These are phyloP conservation scores for Evernia prunastri DNA, from an alignment of 495 filamentous ascomycete genomes.

Conservation along the genomic window DNA sequence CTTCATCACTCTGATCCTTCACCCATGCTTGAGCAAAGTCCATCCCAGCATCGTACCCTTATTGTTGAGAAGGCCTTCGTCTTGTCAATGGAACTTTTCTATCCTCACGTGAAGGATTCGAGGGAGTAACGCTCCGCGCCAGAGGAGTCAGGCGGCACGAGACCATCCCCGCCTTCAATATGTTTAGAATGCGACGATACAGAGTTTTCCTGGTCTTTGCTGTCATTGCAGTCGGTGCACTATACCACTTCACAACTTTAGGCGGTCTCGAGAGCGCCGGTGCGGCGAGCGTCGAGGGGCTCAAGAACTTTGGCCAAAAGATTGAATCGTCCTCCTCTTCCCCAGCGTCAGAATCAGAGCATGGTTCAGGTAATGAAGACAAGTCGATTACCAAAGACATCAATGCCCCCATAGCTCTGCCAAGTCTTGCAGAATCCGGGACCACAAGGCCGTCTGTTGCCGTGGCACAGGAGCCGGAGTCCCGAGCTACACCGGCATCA, in stretches of 20 bases:
- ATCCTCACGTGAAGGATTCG: background rate
- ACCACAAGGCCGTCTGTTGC: background rate
- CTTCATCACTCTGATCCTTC: background rate
- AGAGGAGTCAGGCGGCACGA: background rate
- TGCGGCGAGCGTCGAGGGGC: constrained; percentile 35
- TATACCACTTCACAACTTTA: constrained; percentile 54
- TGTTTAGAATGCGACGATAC: constrained; percentile 74
- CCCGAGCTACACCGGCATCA: constrained; percentile 3
- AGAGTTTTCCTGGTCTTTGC: constrained; percentile 67
- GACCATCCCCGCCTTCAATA: constrained; percentile 32
- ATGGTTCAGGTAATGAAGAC: constrained; percentile 7
- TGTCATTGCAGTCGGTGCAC: constrained; percentile 52
- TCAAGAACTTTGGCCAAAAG: constrained; percentile 26
- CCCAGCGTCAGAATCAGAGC: constrained; percentile 8
- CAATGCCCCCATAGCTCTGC: constrained; percentile 14
- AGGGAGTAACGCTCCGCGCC: background rate
- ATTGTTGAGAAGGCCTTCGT: background rate
- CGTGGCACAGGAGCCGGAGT: constrained; percentile 12
- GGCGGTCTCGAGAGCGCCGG: constrained; percentile 24
- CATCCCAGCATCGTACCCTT: background rate
- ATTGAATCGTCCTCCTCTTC: constrained; percentile 18
- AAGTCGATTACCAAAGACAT: constrained; percentile 2
- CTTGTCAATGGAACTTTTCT: background rate
- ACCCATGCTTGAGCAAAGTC: background rate
- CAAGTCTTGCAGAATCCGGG: constrained; percentile 10